A percentile compares a stretch with the other conserved stretches of the same genome.
Evolutionary conservation across 805 yeast species (phyloP).

Genomic region (Cyberlindnera xylosilytica): DNA sequence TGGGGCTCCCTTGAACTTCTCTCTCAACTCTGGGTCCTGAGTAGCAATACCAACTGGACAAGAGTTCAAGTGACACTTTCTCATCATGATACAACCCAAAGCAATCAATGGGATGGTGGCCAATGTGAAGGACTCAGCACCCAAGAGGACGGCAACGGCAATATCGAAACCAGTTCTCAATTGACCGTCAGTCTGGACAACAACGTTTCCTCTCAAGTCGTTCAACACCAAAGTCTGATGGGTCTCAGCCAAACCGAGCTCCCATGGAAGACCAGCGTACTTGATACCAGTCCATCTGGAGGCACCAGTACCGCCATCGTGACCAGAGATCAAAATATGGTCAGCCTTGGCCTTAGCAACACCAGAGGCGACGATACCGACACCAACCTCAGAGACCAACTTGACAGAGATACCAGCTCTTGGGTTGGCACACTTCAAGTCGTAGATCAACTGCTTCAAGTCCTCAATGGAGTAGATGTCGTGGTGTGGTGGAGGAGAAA

Average conservation of each 20-base stretch:
- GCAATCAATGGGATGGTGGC: constrained; percentile 97
- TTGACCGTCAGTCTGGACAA: constrained; percentile 98
- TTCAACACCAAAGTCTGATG: constrained; percentile 95
- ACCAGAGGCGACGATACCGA: constrained; percentile 98
- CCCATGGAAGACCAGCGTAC: constrained; percentile 99
- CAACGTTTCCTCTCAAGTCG: constrained; percentile 92
- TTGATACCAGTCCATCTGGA: constrained; percentile 96
- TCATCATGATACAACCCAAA: constrained; percentile 96
- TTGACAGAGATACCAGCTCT: constrained; percentile 96
- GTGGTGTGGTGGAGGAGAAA: constrained; percentile 98
- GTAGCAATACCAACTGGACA: constrained; percentile 99
- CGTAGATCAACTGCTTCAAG: constrained; percentile 93
- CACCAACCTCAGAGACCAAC: constrained; percentile 97
- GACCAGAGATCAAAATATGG: constrained; percentile 92
- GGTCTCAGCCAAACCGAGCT: constrained; percentile 95
- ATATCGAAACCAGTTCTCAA: constrained; percentile 95
- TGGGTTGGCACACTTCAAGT: constrained; percentile 94
- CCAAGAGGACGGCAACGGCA: constrained; percentile 91
- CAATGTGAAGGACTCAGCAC: constrained; percentile 98
- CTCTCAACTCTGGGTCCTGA: constrained; percentile 91
- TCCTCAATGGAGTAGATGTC: constrained; percentile 98
- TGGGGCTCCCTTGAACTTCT: constrained; percentile 93
- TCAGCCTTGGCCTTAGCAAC: constrained; percentile 99
- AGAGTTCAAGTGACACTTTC: constrained; percentile 89
- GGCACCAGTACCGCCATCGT: constrained; percentile 99